Evolutionary conservation across 139 green algal genomes (phyloP).

Genomic region (Auxenochlorella protothecoides): DNA sequence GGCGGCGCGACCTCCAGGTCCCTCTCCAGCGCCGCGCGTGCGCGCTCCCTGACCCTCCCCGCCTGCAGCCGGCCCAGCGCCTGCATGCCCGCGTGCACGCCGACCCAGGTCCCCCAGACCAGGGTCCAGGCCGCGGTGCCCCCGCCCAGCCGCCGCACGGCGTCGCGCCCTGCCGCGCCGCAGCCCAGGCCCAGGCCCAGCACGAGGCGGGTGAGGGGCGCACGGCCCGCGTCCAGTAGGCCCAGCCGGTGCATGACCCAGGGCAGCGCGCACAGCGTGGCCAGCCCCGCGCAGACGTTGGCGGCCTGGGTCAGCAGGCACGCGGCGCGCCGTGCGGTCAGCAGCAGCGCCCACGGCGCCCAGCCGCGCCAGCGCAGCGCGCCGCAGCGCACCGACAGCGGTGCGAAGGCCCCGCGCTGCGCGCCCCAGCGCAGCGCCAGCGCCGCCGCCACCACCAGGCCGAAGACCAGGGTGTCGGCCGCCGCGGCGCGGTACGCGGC

Average conservation of each 20-base stretch:
- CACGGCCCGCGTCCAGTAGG: constrained; percentile 3
- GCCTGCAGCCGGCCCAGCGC: no score
- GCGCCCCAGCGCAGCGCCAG: constrained; percentile 6
- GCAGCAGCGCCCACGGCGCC: not conserved
- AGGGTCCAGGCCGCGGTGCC: constrained; percentile 10
- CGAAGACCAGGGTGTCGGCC: constrained; percentile 14
- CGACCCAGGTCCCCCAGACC: constrained; percentile 25
- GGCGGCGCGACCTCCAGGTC: no score
- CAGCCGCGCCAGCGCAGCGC: constrained; percentile 9
- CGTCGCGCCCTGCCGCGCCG: constrained; percentile 17
- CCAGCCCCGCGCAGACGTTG: constrained; percentile 9
- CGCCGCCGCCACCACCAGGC: constrained; percentile 13
- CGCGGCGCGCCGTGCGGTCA: not conserved
- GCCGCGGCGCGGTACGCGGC: no score
- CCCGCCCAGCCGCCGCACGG: constrained; percentile 24
- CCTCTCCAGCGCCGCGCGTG: no score
- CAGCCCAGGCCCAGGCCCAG: constrained; percentile 17
- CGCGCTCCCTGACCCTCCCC: no score
- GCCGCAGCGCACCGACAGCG: not conserved
- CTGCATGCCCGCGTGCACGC: not conserved
- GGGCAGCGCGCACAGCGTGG: constrained; percentile 6
- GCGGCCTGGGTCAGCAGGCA: not conserved
- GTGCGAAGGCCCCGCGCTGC: not conserved
- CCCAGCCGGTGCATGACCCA: constrained; percentile 9
- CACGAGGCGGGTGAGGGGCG: constrained; percentile 19